Evolutionary conservation across 78 protist genomes (phyloP), one percentile per base, ranked within the genome.

Genomic region (Polysphondylium violaceum): DNA sequence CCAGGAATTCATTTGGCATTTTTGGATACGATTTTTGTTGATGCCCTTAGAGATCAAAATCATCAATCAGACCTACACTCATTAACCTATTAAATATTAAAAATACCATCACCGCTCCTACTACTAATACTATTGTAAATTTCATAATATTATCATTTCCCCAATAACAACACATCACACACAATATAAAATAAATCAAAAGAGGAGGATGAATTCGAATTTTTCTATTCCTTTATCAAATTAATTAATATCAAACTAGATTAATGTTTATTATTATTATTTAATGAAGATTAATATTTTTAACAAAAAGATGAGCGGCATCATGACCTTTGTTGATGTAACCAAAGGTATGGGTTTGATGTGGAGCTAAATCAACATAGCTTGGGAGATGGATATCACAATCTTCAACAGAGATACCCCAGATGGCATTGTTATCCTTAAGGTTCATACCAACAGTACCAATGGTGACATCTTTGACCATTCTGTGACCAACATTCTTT

Each of bases 21-120:
- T 43, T 31, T 81, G 2, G 89, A 81, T 56, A 81, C 89, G 12
- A 68, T 81, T 44, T 81, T 81, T 68, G 71, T 81, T 33, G 89
- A 81, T 68, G 86, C 86, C 35, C 33, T 76, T 27, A 55, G 86
- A 51, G 69, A 59, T 38, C 59, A 76, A 59, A 59, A 38, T 44
- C 38, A 69, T 31, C 68, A 60, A 63, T 43, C 35, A 35, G 71
- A 35, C 27, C 27, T 35, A 35, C 35, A 38, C 27, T 35, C 27
- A 63, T 63, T 63, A 63, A 63, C 71, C 35, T 63, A 63, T 63
- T 63, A 63, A 59, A 61, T 12, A 60, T 33, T 6, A 61, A 25
- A 14, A 61, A 11, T 9, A n/a, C n/a, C n/a, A n/a, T n/a, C n/a
- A n/a, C n/a, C n/a, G n/a, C n/a, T n/a, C n/a, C n/a, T n/a, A n/a